A percentile compares a stretch with the other conserved stretches of the same genome.
Evolutionary conservation across 2,329 filamentous ascomycete species (phyloP).

Genomic region (Xylariaceae sp.): DNA sequence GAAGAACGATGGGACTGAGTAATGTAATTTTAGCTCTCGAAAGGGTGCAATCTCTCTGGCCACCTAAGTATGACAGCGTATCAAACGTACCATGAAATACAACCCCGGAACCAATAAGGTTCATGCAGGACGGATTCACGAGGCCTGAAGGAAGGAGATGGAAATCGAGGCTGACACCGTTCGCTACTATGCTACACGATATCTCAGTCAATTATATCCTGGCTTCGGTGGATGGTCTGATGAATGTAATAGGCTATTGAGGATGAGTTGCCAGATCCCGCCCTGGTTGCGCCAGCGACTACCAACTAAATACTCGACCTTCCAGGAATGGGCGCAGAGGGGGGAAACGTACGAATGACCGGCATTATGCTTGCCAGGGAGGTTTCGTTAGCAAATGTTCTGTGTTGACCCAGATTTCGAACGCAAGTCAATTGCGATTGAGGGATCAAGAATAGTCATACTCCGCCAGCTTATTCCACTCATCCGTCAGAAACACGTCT

Average conservation of each 20-base stretch:
- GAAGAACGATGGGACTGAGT: conserved; percentile 4
- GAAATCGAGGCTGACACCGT: conserved; percentile 4
- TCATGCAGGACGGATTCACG: conserved; percentile 4
- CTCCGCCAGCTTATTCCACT: conserved; percentile 1
- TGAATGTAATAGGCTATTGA: not conserved
- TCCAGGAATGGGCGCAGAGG: no score
- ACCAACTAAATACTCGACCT: no score
- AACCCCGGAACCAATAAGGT: conserved; percentile 6
- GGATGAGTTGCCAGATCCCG: no score
- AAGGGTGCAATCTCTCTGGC: not conserved
- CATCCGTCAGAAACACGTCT: not conserved
- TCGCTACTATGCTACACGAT: conserved; percentile 1
- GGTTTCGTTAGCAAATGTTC: not conserved
- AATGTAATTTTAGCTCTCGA: not conserved
- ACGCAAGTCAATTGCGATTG: no score
- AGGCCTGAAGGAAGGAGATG: conserved; percentile 6
- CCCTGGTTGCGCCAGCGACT: no score
- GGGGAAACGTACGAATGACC: conserved; percentile 4
- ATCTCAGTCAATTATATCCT: not conserved
- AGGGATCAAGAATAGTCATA: not conserved
- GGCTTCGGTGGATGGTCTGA: not conserved
- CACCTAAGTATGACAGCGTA: not conserved
- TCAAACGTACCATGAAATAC: conserved; percentile 3
- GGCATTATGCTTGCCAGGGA: conserved; percentile 1
- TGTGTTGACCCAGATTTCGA: not conserved